Evolutionary conservation across 2,329 filamentous ascomycete genomes (phyloP).

Genomic region (Cordyceps cateniannulata): DNA sequence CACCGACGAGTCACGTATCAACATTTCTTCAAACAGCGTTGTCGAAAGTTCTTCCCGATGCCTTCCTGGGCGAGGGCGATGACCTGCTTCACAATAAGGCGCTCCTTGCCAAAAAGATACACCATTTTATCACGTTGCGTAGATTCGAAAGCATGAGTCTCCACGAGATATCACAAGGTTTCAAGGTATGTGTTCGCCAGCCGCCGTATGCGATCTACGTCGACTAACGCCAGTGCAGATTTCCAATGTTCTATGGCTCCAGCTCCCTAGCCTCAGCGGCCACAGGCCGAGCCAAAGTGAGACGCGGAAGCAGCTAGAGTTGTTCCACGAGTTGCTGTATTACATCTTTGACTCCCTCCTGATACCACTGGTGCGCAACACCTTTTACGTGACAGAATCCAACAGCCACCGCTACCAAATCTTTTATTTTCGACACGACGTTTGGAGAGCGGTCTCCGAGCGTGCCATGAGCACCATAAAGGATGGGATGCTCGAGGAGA

Average conservation of each 20-base stretch:
- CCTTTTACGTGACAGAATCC: conserved; percentile 94
- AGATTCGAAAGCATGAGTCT: conserved; percentile 77
- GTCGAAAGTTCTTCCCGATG: conserved; percentile 62
- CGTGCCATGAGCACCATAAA: conserved; percentile 65
- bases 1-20: conserved; percentile 62
- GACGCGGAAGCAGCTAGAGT: conserved; percentile 65
- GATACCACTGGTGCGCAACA: conserved; percentile 76
- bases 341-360: conserved; percentile 89
- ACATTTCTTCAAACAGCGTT: conserved; percentile 79
- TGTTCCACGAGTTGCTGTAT: conserved; percentile 82
- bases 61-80: conserved; percentile 63
- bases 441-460: conserved; percentile 73
- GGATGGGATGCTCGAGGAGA: conserved; percentile 68
- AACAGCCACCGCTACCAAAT: conserved; percentile 70
- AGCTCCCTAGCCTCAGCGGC: conserved; percentile 39
- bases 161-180: conserved; percentile 67
- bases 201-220: conserved; percentile 5
- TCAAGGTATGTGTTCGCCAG: conserved; percentile 54
- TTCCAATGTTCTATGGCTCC: conserved; percentile 65
- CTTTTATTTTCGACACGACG: conserved; percentile 92
- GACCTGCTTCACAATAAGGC: conserved; percentile 52
- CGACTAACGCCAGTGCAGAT: conserved; percentile 41
- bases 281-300: conserved; percentile 65
- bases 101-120: conserved; percentile 59
- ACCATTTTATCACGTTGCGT: conserved; percentile 69